These are phyloP conservation scores for Fistulinella prunicolor DNA, from an alignment of 768 basidiomycete genomes.

Conservation along the genomic window DNA sequence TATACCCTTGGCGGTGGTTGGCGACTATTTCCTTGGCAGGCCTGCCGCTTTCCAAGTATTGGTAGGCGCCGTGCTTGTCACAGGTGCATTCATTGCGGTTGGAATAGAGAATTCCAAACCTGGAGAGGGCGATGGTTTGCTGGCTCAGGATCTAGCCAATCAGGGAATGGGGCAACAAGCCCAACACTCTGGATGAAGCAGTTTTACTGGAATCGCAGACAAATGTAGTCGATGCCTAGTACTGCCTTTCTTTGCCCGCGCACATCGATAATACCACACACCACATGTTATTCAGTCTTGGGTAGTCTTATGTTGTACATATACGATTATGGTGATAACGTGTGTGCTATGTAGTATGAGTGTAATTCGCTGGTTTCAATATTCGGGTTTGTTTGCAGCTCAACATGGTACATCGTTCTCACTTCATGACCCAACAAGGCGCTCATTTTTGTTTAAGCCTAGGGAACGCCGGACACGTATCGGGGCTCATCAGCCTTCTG, in stretches of 20 bases:
- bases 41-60: constrained; percentile 59
- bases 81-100: constrained; percentile 73
- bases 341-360: too few relatives aligned
- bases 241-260: background rate
- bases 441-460: constrained; percentile 27
- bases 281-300: too few relatives aligned
- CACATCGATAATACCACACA: too few relatives aligned
- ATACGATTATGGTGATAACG: background rate
- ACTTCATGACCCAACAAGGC: background rate
- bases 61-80: constrained; percentile 72
- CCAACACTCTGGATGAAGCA: constrained; percentile 6
- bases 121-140: constrained; percentile 29
- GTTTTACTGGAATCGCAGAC: constrained; percentile 8
- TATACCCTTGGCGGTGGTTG: constrained; percentile 86
- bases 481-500: constrained; percentile 51
- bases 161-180: constrained; percentile 3
- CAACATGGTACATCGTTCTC: constrained; percentile 20
- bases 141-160: background rate
- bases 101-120: constrained; percentile 54
- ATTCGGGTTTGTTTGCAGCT: too few relatives aligned
- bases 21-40: constrained; percentile 66
- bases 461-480: constrained; percentile 41
- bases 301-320: too few relatives aligned
- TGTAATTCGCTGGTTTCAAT: too few relatives aligned
- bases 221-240: constrained; percentile 1